These are phyloP conservation scores for Exophiala xenobiotica DNA, from an alignment of 2,329 filamentous ascomycete genomes.

Conservation along the genomic window DNA sequence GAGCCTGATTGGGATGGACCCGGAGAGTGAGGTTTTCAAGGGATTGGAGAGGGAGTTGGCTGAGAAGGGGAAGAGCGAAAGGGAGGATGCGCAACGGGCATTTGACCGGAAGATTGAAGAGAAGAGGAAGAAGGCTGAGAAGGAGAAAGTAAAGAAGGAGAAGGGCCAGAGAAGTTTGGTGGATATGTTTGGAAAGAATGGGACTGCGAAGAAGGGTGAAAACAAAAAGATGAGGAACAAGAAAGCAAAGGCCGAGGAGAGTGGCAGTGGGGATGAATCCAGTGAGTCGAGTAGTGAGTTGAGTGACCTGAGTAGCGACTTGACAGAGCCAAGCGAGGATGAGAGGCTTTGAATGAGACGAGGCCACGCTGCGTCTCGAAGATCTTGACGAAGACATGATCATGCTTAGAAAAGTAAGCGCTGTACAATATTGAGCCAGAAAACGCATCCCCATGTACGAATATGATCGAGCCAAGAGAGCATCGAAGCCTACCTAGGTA, in stretches of 20 bases:
- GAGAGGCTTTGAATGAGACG: neutral
- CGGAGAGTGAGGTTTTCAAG: slow-evolving; percentile 70
- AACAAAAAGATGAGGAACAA: slow-evolving; percentile 35
- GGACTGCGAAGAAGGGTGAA: slow-evolving; percentile 38
- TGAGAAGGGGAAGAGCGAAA: slow-evolving; percentile 66
- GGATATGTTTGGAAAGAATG: slow-evolving; percentile 35
- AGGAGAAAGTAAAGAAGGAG: slow-evolving; percentile 55
- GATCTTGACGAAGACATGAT: too few relatives aligned
- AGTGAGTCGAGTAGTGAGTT: slow-evolving; percentile 15
- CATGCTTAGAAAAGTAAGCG: too few relatives aligned
- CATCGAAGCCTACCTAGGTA: too few relatives aligned
- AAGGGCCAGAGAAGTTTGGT: slow-evolving; percentile 46
- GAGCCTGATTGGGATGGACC: slow-evolving; percentile 78
- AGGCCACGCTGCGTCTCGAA: too few relatives aligned
- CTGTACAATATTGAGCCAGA: neutral
- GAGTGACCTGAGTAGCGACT: slow-evolving; percentile 2
- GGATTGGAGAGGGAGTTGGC: slow-evolving; percentile 64
- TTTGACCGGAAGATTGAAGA: slow-evolving; percentile 72
- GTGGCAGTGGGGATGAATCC: slow-evolving; percentile 22
- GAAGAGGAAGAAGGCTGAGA: slow-evolving; percentile 55
- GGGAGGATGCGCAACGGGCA: slow-evolving; percentile 73
- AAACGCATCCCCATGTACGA: neutral
- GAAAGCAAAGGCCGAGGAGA: slow-evolving; percentile 41
- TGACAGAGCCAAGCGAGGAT: slow-evolving; percentile 16
- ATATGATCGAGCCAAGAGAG: neutral